Conservation (phyloP, 768 basidiomycete genomes). For the Thelephora aurantiotincta region DNA sequence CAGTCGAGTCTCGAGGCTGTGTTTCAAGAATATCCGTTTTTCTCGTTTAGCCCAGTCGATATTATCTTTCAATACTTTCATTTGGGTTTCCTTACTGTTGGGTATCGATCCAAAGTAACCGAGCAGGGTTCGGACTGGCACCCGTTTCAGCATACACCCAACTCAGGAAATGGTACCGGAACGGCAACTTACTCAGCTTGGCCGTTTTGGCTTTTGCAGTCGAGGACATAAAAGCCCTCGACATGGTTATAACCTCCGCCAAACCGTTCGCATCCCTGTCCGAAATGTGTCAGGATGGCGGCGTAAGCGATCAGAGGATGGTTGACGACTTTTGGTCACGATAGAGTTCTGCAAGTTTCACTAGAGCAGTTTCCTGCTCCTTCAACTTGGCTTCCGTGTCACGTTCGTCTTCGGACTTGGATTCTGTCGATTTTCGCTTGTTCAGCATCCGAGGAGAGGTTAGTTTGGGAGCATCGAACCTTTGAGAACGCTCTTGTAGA, state of each 20-base stretch:
- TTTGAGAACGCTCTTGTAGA: constrained; percentile 61
- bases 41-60: constrained; percentile 86
- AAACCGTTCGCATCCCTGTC: constrained; percentile 72
- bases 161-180: neutral
- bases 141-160: neutral
- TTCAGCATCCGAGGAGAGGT: neutral
- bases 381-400: constrained; percentile 47
- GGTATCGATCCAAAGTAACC: constrained; percentile 79
- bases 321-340: constrained; percentile 57
- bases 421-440: neutral
- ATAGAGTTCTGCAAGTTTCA: constrained; percentile 79
- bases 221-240: constrained; percentile 75
- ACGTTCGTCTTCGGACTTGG: constrained; percentile 4
- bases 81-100: constrained; percentile 60
- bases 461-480: constrained; percentile 13
- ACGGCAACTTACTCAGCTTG: constrained; percentile 60
- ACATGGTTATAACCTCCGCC: constrained; percentile 74
- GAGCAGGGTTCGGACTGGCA: constrained; percentile 79
- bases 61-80: constrained; percentile 76
- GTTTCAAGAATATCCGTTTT: constrained; percentile 92
- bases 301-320: neutral
- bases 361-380: constrained; percentile 75
- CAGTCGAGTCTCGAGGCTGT: constrained; percentile 82
- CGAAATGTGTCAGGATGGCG: neutral
- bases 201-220: constrained; percentile 96